A percentile compares a stretch with the other conserved stretches of the same genome.
These are phyloP conservation scores for Calonectria henricotiae DNA, from an alignment of 2,329 filamentous ascomycete species.

Conservation along the genomic window DNA sequence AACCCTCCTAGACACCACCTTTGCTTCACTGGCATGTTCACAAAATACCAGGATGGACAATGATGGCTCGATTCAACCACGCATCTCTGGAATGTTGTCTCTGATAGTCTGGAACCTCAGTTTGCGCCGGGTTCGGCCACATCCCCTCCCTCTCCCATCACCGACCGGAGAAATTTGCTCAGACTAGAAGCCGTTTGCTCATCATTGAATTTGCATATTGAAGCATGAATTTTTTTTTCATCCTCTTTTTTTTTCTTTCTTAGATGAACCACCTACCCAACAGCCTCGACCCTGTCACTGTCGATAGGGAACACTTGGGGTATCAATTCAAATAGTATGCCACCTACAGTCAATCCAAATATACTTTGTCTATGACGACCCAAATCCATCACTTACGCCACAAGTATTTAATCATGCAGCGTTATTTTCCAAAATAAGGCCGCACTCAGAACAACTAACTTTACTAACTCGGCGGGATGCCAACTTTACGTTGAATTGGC, in stretches of 20 bases:
- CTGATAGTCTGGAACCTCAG: neutral
- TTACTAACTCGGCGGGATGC: constrained; percentile 17
- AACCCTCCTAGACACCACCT: constrained; percentile 1
- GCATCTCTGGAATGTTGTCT: constrained; percentile 16
- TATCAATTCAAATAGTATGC: neutral
- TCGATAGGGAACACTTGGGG: neutral
- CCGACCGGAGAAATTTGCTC: neutral
- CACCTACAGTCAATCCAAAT: constrained; percentile 17
- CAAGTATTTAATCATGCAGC: neutral
- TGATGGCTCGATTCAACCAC: constrained; percentile 13
- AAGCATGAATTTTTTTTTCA: neutral
- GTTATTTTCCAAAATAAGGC: constrained; percentile 13
- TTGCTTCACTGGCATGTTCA: constrained; percentile 12
- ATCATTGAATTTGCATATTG: neutral
- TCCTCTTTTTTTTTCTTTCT: neutral
- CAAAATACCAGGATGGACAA: neutral
- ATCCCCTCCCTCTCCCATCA: neutral
- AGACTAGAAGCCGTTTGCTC: neutral
- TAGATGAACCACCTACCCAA: neutral
- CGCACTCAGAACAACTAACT: constrained; percentile 20
- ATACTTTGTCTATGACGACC: constrained; percentile 19
- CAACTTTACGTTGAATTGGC: constrained; percentile 18
- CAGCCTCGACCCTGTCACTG: neutral
- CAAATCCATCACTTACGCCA: constrained; percentile 4
- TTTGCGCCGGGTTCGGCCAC: constrained; percentile 5